Evolutionary conservation across 768 basidiomycete genomes (phyloP), one percentile per base, ranked within the genome.

Genomic region (Tylopilus balloui): DNA sequence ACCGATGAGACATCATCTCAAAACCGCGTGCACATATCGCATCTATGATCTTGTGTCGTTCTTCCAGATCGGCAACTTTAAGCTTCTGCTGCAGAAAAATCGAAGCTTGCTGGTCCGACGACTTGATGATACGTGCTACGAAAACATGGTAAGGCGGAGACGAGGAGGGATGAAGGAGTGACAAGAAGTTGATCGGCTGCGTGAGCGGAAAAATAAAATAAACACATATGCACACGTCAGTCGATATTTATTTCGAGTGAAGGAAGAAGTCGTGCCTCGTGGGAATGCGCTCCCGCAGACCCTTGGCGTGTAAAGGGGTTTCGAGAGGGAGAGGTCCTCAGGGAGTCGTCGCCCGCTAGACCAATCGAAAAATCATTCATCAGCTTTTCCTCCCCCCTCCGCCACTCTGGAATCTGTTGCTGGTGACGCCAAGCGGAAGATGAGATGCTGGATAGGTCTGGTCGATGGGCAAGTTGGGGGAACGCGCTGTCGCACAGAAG

Each of bases 1-100:
- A 86, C 86, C 88, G 76, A 64, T 90, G 85, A 49, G 88, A 89
- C 90, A 92, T 92, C 90, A 92, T 92, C 64, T 92, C 90, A 53
- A 87, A 88, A 1, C 90, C 89, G 12, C 83, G 78, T 34, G 81
- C 76, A 52, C 88, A 89, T 48, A 92, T 92, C 40, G 90, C 90
- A 59, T 91, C 88, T 14, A 92, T 84, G 38, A 92, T 92, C 67
- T 88, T 90, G 6, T 77, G 78, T 2, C 90, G 75, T 62, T 92
- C 89, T 43, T 83, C 79, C 17, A 75, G 55, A 56, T 90, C 86
- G 4, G 90, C 89, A 15, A 90, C 87, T 65, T 92, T 92, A 59
- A 92, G 77, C 61, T 92, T 92, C 62, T 92, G 90, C 62, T 92
- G 89, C 34, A 92, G 73, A 60, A 92, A 92, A 45, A 92, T 92